These are phyloP conservation scores for Trichoderma sp. DNA, from an alignment of 2,329 filamentous ascomycete species.

Conservation along the genomic window DNA sequence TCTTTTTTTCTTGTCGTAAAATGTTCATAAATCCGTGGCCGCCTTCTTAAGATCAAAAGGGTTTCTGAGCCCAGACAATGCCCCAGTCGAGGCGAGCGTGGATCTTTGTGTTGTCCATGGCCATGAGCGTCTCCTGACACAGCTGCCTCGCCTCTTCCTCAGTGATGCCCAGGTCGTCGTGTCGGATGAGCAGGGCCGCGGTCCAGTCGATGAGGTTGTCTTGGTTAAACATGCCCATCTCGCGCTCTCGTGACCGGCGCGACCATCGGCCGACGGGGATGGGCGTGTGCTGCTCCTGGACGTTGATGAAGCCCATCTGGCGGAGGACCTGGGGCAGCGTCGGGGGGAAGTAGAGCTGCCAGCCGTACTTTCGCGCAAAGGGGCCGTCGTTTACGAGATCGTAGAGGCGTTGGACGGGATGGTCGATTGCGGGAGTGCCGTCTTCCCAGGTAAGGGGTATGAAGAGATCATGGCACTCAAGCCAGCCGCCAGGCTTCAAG, in stretches of 20 bases:
- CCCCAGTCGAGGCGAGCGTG: slow-evolving; percentile 40
- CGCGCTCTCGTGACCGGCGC: slow-evolving; percentile 36
- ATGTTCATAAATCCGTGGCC: not conserved
- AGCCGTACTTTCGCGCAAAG: slow-evolving; percentile 38
- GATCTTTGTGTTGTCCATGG: slow-evolving; percentile 36
- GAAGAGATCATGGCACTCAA: slow-evolving; percentile 42
- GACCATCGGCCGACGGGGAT: slow-evolving; percentile 44
- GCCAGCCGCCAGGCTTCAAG: slow-evolving; percentile 42
- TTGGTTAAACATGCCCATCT: slow-evolving; percentile 42
- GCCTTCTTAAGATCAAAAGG: slow-evolving; percentile 18
- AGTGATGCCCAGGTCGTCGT: slow-evolving; percentile 36
- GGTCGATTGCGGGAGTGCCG: slow-evolving; percentile 30
- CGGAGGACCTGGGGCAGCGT: slow-evolving; percentile 34
- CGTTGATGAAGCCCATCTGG: slow-evolving; percentile 39
- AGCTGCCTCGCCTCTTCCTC: slow-evolving; percentile 38
- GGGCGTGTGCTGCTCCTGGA: slow-evolving; percentile 32
- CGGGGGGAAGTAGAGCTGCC: slow-evolving; percentile 36
- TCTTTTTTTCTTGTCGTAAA: not conserved
- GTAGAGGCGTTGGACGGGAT: slow-evolving; percentile 39
- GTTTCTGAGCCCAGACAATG: slow-evolving; percentile 44
- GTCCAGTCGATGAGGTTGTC: slow-evolving; percentile 39
- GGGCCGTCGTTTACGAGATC: slow-evolving; percentile 35
- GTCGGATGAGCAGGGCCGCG: slow-evolving; percentile 37
- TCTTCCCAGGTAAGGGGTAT: slow-evolving; percentile 38
- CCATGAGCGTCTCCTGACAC: slow-evolving; percentile 34